Conservation (phyloP, 2,329 filamentous ascomycete genomes). For the Sclerotiophoma versabilis region DNA sequence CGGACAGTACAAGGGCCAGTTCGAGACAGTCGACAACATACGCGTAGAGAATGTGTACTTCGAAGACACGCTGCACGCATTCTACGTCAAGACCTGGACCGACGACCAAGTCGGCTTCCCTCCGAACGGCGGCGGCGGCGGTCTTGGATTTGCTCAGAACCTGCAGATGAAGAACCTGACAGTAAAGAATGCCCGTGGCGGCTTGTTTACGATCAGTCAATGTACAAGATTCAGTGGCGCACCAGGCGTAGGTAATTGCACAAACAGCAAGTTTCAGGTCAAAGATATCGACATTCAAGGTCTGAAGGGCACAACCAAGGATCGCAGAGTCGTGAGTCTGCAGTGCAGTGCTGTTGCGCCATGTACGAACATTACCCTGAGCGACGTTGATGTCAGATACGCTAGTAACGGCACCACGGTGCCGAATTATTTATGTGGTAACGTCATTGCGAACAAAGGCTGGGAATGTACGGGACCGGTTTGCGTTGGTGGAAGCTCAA, state of each 20-base stretch:
- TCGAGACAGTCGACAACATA: slow-evolving; percentile 61
- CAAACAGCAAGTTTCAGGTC: slow-evolving; percentile 52
- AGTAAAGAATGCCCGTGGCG: slow-evolving; percentile 32
- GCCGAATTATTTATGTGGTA: slow-evolving; percentile 28
- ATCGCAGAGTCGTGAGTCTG: slow-evolving; percentile 26
- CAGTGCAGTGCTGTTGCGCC: slow-evolving; percentile 40
- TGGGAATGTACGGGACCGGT: slow-evolving; percentile 31
- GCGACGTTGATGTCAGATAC: slow-evolving; percentile 25
- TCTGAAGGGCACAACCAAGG: slow-evolving; percentile 39
- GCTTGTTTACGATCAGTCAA: slow-evolving; percentile 49
- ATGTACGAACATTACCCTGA: slow-evolving; percentile 29
- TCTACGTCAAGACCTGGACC: slow-evolving; percentile 68
- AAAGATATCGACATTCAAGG: slow-evolving; percentile 40
- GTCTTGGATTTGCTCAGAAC: slow-evolving; percentile 55
- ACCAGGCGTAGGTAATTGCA: slow-evolving; percentile 46
- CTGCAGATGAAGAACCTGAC: slow-evolving; percentile 49
- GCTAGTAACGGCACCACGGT: slow-evolving; percentile 20
- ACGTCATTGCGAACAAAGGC: slow-evolving; percentile 25
- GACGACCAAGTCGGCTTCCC: slow-evolving; percentile 59
- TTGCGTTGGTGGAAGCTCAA: slow-evolving; percentile 29
- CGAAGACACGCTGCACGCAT: slow-evolving; percentile 56
- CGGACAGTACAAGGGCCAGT: slow-evolving; percentile 60
- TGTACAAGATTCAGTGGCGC: slow-evolving; percentile 50
- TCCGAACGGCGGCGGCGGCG: slow-evolving; percentile 66
- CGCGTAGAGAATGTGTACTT: slow-evolving; percentile 57